Evolutionary conservation across 2,329 filamentous ascomycete genomes (phyloP).

Genomic region (Lachnellula arida): DNA sequence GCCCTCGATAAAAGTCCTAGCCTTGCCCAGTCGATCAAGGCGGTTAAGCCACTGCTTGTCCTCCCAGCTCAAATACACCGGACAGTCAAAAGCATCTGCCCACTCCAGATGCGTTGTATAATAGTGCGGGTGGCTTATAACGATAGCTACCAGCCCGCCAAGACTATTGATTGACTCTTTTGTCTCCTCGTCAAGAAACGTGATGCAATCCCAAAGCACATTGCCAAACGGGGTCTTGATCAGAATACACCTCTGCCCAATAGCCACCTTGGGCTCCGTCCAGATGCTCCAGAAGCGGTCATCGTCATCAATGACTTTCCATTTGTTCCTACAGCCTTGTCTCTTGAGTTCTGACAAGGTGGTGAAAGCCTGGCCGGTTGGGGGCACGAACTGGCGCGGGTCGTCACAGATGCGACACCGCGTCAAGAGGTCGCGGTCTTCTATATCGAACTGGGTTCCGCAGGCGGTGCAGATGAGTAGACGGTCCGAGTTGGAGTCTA

Average conservation of each 20-base stretch:
- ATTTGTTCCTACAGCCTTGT: conserved; percentile 47
- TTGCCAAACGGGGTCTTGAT: conserved; percentile 63
- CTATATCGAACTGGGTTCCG: conserved; percentile 62
- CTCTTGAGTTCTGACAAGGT: conserved; percentile 45
- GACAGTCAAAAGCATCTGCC: conserved; percentile 63
- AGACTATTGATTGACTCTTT: conserved; percentile 50
- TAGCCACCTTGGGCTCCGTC: conserved; percentile 58
- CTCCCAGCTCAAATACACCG: conserved; percentile 62
- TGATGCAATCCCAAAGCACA: conserved; percentile 74
- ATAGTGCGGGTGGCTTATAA: conserved; percentile 78
- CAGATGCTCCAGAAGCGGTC: conserved; percentile 42
- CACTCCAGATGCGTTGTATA: conserved; percentile 74
- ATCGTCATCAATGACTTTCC: conserved; percentile 43
- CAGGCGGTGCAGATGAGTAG: conserved; percentile 62
- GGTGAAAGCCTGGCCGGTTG: conserved; percentile 60
- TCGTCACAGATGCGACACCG: conserved; percentile 71
- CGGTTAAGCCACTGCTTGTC: conserved; percentile 62
- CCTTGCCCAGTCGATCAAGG: conserved; percentile 34
- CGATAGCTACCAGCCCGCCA: conserved; percentile 67
- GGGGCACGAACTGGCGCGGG: conserved; percentile 64
- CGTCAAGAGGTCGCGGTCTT: conserved; percentile 43
- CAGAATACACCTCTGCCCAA: conserved; percentile 70
- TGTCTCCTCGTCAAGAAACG: conserved; percentile 63
- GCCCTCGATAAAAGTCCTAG: conserved; percentile 44
- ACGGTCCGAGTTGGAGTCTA: conserved; percentile 19